phyloP scores from a whole-genome alignment of 345 rosid species.

The Garcia nutans region DNA sequence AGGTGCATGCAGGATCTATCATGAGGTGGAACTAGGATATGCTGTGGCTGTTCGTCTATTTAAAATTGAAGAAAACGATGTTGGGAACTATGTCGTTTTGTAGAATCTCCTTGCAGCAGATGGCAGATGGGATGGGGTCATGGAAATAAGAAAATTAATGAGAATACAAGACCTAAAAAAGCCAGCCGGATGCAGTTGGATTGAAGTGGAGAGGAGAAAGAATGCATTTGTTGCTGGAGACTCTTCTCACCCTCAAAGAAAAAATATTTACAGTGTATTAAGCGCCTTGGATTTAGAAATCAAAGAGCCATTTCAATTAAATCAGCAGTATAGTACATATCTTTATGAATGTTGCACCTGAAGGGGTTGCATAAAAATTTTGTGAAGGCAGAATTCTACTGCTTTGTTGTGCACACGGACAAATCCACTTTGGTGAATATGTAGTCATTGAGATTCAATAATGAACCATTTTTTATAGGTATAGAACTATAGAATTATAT shows the following conservation, averaged over 20 bases:
- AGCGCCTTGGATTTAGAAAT: slow-evolving; percentile 51
- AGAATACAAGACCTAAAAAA: slow-evolving; percentile 63
- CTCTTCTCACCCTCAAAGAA: slow-evolving; percentile 57
- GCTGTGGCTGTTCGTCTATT: slow-evolving; percentile 58
- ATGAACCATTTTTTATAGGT: background rate
- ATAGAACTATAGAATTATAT: background rate
- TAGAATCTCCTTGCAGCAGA: slow-evolving; percentile 91
- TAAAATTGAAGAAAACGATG: slow-evolving; percentile 51
- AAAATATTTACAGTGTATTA: slow-evolving; percentile 41
- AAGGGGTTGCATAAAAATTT: slow-evolving; percentile 5
- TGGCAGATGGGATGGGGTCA: slow-evolving; percentile 71
- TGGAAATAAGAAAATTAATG: slow-evolving; percentile 74
- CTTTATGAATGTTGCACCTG: slow-evolving; percentile 18
- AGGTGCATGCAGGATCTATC: slow-evolving; percentile 70
- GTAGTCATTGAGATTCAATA: background rate
- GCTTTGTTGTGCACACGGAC: background rate
- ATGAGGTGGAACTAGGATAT: slow-evolving; percentile 60
- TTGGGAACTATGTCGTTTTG: slow-evolving; percentile 65
- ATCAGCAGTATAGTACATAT: slow-evolving; percentile 27
- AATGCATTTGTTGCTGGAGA: slow-evolving; percentile 74
- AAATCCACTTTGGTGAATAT: background rate
- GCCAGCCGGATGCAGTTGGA: slow-evolving; percentile 92
- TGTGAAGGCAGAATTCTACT: background rate
- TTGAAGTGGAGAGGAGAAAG: slow-evolving; percentile 61
- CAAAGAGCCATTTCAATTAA: slow-evolving; percentile 44